Evolutionary conservation across 371 early-diverging fungal genomes (phyloP).

Genomic region (Paraphysoderma sedebokerense): DNA sequence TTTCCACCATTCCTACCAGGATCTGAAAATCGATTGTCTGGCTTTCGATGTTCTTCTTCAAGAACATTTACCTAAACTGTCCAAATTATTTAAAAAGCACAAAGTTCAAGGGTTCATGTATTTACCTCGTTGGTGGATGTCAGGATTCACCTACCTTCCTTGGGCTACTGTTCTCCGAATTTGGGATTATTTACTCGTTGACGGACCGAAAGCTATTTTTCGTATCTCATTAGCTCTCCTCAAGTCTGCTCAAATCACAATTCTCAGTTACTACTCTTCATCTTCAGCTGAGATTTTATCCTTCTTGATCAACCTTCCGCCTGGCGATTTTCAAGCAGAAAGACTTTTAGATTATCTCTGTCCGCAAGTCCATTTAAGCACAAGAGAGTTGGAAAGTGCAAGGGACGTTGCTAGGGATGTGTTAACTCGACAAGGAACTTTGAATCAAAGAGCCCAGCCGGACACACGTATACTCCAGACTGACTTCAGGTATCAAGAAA

Average conservation of each 20-base stretch:
- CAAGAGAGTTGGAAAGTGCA: too few species aligned
- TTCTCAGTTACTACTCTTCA: neutral
- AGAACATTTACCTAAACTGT: neutral
- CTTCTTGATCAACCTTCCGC: too few species aligned
- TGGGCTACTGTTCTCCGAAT: neutral
- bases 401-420: too few species aligned
- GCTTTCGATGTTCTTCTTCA: neutral
- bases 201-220: neutral
- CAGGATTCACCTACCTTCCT: neutral
- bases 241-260: neutral
- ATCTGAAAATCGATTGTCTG: neutral
- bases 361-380: too few species aligned
- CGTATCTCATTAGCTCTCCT: neutral
- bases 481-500: too few species aligned
- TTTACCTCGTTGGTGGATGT: conserved; percentile 1
- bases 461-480: too few species aligned
- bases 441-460: too few species aligned
- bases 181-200: neutral
- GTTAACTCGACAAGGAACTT: too few species aligned
- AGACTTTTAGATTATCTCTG: too few species aligned
- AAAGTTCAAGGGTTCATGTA: neutral
- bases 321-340: too few species aligned
- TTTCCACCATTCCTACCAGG: neutral
- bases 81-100: neutral
- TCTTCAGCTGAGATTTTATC: too few species aligned